Evolutionary conservation across 2,329 filamentous ascomycete genomes (phyloP).

Genomic region (Nemania serpens): DNA sequence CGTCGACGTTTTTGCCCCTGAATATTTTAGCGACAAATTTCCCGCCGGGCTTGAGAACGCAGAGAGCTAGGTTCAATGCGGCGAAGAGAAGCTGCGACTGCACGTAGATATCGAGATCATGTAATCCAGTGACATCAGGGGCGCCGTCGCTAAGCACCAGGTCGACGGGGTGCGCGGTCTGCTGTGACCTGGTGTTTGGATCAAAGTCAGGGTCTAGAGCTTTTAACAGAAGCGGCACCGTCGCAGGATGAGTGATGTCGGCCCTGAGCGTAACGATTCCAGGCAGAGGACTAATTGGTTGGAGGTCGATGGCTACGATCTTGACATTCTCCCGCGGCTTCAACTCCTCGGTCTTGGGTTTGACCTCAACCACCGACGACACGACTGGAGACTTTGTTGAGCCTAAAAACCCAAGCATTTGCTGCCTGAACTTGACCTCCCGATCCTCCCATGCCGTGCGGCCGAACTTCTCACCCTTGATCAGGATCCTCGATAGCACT

Average conservation of each 20-base stretch:
- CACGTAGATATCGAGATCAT: slow-evolving; percentile 97
- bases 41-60: slow-evolving; percentile 88
- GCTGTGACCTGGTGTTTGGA: slow-evolving; percentile 48
- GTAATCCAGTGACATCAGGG: slow-evolving; percentile 93
- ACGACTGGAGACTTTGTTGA: slow-evolving; percentile 35
- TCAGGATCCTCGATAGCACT: slow-evolving; percentile 88
- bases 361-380: slow-evolving; percentile 29
- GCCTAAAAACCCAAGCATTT: slow-evolving; percentile 60
- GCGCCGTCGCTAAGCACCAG: slow-evolving; percentile 94
- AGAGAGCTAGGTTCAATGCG: slow-evolving; percentile 89
- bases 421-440: slow-evolving; percentile 67
- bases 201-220: slow-evolving; percentile 78
- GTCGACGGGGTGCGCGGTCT: slow-evolving; percentile 79
- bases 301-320: slow-evolving; percentile 93
- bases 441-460: slow-evolving; percentile 85
- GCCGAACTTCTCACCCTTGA: slow-evolving; percentile 91
- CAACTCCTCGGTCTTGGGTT: slow-evolving; percentile 35
- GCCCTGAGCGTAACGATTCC: slow-evolving; percentile 92
- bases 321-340: slow-evolving; percentile 73
- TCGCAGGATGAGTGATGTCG: slow-evolving; percentile 96
- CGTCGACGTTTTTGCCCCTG: slow-evolving; percentile 89
- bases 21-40: slow-evolving; percentile 99
- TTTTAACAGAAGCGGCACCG: slow-evolving; percentile 83
- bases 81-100: slow-evolving; percentile 95
- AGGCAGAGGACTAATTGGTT: slow-evolving; percentile 91